These are phyloP conservation scores for Scleroderma bovista DNA, from an alignment of 768 basidiomycete species.

Conservation along the genomic window DNA sequence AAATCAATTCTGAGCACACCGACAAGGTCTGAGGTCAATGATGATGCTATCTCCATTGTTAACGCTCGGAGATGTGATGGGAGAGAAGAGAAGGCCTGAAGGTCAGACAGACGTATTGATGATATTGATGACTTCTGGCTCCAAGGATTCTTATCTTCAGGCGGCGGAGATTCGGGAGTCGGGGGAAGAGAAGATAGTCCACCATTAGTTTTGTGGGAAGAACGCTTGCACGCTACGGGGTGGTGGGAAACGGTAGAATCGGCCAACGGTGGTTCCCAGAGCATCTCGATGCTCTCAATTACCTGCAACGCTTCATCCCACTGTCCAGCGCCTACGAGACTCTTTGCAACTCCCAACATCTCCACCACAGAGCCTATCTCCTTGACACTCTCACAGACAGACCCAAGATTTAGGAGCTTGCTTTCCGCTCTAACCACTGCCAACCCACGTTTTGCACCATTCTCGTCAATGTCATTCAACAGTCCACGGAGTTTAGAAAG, in stretches of 20 bases:
- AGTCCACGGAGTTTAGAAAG: constrained; percentile 68
- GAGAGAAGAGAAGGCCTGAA: constrained; percentile 69
- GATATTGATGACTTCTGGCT: constrained; percentile 27
- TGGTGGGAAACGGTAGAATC: constrained; percentile 4
- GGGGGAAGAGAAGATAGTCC: constrained; percentile 29
- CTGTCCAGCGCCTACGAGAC: constrained; percentile 77
- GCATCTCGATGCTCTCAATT: constrained; percentile 57
- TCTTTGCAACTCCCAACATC: constrained; percentile 64
- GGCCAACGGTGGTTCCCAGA: constrained; percentile 39
- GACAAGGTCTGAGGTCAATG: constrained; percentile 76
- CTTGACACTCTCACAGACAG: constrained; percentile 56
- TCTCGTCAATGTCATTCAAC: constrained; percentile 70
- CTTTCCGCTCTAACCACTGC: constrained; percentile 62
- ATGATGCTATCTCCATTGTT: constrained; percentile 69
- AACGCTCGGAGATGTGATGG: constrained; percentile 68
- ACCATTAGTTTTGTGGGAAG: constrained; percentile 11
- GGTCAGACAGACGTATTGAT: constrained; percentile 56
- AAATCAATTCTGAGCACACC: constrained; percentile 64
- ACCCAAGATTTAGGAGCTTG: constrained; percentile 53
- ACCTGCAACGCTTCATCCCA: constrained; percentile 82
- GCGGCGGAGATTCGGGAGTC: constrained; percentile 29
- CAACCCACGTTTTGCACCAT: constrained; percentile 74
- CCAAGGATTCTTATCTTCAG: constrained; percentile 4
- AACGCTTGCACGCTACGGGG: constrained; percentile 2
- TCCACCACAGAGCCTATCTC: constrained; percentile 71